Base-by-base conservation (phyloP, 2,329 filamentous ascomycete genomes). In the Pezicula rhizophila region DNA sequence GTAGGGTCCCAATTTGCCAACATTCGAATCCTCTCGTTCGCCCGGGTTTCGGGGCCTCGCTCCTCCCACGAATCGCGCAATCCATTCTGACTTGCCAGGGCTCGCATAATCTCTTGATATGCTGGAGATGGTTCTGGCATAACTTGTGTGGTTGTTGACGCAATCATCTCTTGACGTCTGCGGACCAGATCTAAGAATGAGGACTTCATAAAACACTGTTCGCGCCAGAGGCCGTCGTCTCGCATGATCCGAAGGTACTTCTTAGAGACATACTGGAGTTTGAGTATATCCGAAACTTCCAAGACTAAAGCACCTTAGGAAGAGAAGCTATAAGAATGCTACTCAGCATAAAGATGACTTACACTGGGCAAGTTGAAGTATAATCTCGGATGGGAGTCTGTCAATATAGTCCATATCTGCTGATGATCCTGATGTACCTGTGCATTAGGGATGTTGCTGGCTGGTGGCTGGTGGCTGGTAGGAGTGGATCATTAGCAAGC, bases 1-100 rank as follows among this genome's bases (percentile, higher is more conserved):
- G 80, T 80, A 1, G 88, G 88, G 57, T 96, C 89, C 90, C 90
- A 96, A 57, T 89, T 89, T 4, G 84, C 83, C 61, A 87, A 72
- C 49, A 88, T 77, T 44, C 82, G 77, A 18, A 71, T 68, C 48
- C 71, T 70, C 57, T 77, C 70, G 48, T 57, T 59, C 17, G 61
- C 59, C 39, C 38, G 48, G 17, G 50, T 54, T 39, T 61, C 59
- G 31, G 57, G 23, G 50, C 61, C 53, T 43, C 45, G 47, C 12
- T 57, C 50, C 31, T 59, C 57, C 45, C 60, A 57, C 4, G 59
- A 61, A 41, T 59, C 52, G 10, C 56, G 58, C 10, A 58, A 37
- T n/a, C 60, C 60, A 56, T 62, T 62, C 23, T 54, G 57, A 42
- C 48, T 53, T 46, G 60, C 57, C 15, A 60, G 45, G 46, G 58